A percentile compares a stretch with the other conserved stretches of the same genome.
These are phyloP conservation scores for Ophidiomyces ophidiicola DNA, from an alignment of 2,329 filamentous ascomycete species.

Conservation along the genomic window DNA sequence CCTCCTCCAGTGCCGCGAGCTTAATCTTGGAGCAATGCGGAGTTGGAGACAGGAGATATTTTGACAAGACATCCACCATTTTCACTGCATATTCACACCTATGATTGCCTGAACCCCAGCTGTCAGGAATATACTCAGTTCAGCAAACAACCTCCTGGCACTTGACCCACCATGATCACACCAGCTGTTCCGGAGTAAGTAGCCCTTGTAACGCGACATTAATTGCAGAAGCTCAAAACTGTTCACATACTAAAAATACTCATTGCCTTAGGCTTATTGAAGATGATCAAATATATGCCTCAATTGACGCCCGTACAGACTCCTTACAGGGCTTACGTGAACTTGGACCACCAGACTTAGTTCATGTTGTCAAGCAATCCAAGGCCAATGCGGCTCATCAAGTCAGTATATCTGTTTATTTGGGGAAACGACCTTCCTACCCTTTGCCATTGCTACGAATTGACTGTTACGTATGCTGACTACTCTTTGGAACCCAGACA, in stretches of 20 bases:
- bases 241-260: not conserved
- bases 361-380: constrained; percentile 77
- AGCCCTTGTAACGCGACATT: not conserved
- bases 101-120: not conserved
- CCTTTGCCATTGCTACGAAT: not conserved
- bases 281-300: constrained; percentile 71
- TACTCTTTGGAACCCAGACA: constrained; percentile 40
- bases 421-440: not conserved
- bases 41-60: not conserved
- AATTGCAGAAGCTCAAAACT: not conserved
- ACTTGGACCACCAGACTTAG: constrained; percentile 87
- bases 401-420: constrained; percentile 28
- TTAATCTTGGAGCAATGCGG: too few species aligned
- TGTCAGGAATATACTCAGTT: not conserved
- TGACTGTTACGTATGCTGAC: not conserved
- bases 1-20: too few species aligned
- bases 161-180: constrained; percentile 49
- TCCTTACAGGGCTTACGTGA: constrained; percentile 75
- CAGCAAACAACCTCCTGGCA: not conserved
- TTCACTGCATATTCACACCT: not conserved
- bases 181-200: constrained; percentile 65
- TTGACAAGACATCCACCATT: not conserved
- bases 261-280: constrained; percentile 62
- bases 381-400: constrained; percentile 47
- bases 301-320: constrained; percentile 85